Evolutionary conservation across 2,329 filamentous ascomycete species (phyloP).

Genomic region (Leptosphaerulina australis): DNA sequence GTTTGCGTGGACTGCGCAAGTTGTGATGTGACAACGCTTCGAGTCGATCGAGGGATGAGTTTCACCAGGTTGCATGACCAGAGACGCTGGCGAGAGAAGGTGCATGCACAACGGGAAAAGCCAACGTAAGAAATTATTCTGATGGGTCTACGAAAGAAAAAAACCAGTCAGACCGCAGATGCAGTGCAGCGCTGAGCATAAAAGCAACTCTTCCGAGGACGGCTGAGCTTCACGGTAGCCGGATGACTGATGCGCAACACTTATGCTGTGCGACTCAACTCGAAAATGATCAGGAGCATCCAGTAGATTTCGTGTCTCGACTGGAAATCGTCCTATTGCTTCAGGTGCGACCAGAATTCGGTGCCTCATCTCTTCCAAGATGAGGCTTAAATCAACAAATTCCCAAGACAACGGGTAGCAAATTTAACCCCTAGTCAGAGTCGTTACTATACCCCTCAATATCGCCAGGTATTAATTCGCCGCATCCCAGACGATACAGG

Average conservation of each 20-base stretch:
- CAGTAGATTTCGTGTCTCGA: conserved; percentile 9
- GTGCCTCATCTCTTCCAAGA: conserved; percentile 31
- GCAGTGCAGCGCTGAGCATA: not conserved
- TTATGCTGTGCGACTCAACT: conserved; percentile 11
- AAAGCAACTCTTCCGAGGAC: conserved; percentile 5
- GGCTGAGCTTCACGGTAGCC: conserved; percentile 10
- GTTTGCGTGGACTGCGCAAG: not conserved
- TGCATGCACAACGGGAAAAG: conserved; percentile 5
- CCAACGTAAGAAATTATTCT: not conserved
- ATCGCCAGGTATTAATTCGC: conserved; percentile 16
- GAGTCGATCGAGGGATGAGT: not conserved
- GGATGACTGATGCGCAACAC: conserved; percentile 12
- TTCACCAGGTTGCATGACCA: not conserved
- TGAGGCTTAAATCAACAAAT: conserved; percentile 27
- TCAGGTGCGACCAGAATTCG: conserved; percentile 23
- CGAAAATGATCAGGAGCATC: conserved; percentile 15
- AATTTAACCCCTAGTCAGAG: conserved; percentile 22
- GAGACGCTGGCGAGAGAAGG: not conserved
- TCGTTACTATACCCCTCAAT: conserved; percentile 24
- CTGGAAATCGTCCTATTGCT: conserved; percentile 15
- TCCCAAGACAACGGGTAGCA: conserved; percentile 25
- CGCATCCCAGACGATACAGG: conserved; percentile 13
- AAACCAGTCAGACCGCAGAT: not conserved
- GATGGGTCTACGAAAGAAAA: not conserved
- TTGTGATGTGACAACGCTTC: not conserved